These are phyloP conservation scores for Tolypocladium inflatum DNA, from an alignment of 2,329 filamentous ascomycete genomes.

Conservation along the genomic window DNA sequence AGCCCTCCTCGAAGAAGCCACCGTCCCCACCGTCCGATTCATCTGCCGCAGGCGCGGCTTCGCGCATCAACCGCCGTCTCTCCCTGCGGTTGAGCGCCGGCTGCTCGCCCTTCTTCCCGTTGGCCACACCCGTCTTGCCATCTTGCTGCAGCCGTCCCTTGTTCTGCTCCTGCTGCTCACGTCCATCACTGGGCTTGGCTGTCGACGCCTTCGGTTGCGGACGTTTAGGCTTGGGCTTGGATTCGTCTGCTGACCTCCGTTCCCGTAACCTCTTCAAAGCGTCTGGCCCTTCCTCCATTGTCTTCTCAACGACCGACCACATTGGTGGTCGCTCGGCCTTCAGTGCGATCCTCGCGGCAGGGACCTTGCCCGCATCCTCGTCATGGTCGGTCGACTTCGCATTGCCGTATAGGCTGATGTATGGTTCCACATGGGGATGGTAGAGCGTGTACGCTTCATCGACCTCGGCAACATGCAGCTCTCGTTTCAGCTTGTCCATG, in stretches of 20 bases:
- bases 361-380: conserved; percentile 26
- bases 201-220: background rate
- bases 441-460: conserved; percentile 68
- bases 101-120: conserved; percentile 13
- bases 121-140: conserved; percentile 9
- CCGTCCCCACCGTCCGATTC: conserved; percentile 37
- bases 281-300: conserved; percentile 45
- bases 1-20: conserved; percentile 45
- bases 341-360: conserved; percentile 33
- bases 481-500: conserved; percentile 37
- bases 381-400: conserved; percentile 24
- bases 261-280: conserved; percentile 48
- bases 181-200: background rate
- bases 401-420: conserved; percentile 53
- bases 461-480: conserved; percentile 60
- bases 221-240: conserved; percentile 5
- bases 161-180: background rate
- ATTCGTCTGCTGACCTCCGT: conserved; percentile 23
- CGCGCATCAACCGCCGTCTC: conserved; percentile 23
- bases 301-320: conserved; percentile 58
- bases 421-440: conserved; percentile 61
- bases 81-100: conserved; percentile 24
- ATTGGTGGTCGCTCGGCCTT: conserved; percentile 46
- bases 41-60: conserved; percentile 21
- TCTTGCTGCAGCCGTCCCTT: conserved; percentile 6